Conservation (phyloP, 179 eudicot species). For the Pouteria campechiana region DNA sequence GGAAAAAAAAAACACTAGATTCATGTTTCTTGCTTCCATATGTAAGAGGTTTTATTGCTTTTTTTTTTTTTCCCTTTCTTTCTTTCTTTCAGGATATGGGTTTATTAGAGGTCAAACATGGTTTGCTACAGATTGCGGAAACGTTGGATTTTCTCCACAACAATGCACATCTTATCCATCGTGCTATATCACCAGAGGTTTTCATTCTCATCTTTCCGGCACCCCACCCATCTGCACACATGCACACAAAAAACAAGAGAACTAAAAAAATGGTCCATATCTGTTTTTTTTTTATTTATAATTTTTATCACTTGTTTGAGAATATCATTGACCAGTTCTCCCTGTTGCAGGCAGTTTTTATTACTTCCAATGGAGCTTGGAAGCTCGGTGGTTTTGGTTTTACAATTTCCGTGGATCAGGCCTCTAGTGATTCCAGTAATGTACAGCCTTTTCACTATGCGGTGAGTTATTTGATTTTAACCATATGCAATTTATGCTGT, state of each 20-base stretch:
- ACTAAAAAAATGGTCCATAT: too few relatives aligned
- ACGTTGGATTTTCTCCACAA: slow-evolving; percentile 86
- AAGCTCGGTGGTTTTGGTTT: slow-evolving; percentile 98
- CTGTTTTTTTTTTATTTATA: too few relatives aligned
- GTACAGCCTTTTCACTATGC: slow-evolving; percentile 75
- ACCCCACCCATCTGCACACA: too few relatives aligned
- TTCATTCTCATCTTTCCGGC: neutral
- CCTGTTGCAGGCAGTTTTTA: slow-evolving; percentile 65
- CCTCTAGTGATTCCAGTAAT: slow-evolving; percentile 38
- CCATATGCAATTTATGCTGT: too few relatives aligned
- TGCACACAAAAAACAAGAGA: too few relatives aligned
- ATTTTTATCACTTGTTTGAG: too few relatives aligned
- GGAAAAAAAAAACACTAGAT: too few relatives aligned
- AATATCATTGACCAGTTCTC: too few relatives aligned
- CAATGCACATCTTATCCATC: slow-evolving; percentile 86
- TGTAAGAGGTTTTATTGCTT: neutral
- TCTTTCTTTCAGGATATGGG: slow-evolving; percentile 71
- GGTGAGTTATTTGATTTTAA: too few relatives aligned
- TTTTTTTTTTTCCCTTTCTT: slow-evolving; percentile 1
- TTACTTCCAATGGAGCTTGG: slow-evolving; percentile 95
- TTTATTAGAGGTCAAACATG: slow-evolving; percentile 93
- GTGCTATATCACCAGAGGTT: slow-evolving; percentile 91
- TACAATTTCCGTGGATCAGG: slow-evolving; percentile 66
- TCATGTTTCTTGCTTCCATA: neutral
- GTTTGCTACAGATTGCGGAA: slow-evolving; percentile 88